Base-by-base conservation (phyloP, 2,329 filamentous ascomycete genomes). In the Xylaria sp. region DNA sequence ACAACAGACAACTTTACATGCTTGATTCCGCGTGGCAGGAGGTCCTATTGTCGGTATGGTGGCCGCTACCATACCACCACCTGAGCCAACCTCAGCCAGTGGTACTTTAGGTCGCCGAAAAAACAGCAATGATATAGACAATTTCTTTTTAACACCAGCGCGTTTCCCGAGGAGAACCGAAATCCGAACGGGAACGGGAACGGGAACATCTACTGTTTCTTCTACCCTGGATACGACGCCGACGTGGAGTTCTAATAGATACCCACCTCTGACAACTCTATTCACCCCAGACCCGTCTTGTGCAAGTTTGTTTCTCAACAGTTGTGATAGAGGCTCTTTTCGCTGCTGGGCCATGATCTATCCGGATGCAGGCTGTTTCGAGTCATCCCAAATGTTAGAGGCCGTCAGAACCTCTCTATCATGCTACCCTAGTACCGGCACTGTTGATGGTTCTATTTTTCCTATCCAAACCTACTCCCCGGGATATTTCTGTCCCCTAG, bases 391-490 rank as follows among this genome's bases (percentile, higher is more conserved):
- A n/a, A n/a, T n/a, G n/a, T n/a, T n/a, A n/a, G 31, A 11, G n/a
- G 13, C 35, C 23, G 3, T 1, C 6, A 31, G 35, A 31, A 54
- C 25, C n/a, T 31, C 25, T 7, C 37, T 43, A 33, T 25, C 51
- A 31, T 54, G 51, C 27, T 54, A 41, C 17, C 51, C 51, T 2
- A 8, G 21, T 1, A 21, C 8, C 21, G n/a, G n/a, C n/a, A 15
- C 1, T 17, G 6, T 1, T 13, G 47, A 25, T 6, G 1, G 3
- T 31, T 13, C 9, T 8, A 10, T 43, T 3, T 6, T n/a, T 10
- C n/a, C n/a, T n/a, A n/a, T n/a, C n/a, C n/a, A n/a, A n/a, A 56
- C 54, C 11, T 56, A 56, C 23, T 56, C 54, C 10, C 43, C 54
- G 4, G 54, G 54, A n/a, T 48, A 48, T 31, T 40, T 56, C n/a